phyloP scores from a whole-genome alignment of 768 basidiomycete species.

The Suillus cothurnatus region DNA sequence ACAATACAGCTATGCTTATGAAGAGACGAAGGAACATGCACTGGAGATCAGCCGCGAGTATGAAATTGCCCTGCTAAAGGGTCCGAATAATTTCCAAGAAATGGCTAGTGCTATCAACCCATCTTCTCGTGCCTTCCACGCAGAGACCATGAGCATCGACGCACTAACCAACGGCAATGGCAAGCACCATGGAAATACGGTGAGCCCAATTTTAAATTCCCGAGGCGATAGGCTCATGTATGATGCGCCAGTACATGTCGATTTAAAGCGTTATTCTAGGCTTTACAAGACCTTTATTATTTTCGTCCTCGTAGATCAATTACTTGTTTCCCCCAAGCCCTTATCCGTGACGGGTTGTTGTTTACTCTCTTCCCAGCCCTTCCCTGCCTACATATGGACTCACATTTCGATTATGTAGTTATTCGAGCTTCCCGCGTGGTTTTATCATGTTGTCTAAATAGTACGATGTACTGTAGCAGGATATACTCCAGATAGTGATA shows the following conservation, averaged over 20 bases:
- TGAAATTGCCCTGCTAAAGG: conserved; percentile 42
- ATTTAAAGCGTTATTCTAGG: conserved; percentile 18
- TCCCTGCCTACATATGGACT: conserved; percentile 11
- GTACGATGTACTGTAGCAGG: conserved; percentile 5
- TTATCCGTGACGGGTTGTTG: neutral
- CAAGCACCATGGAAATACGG: conserved; percentile 25
- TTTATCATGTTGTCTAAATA: conserved; percentile 10
- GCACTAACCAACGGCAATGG: conserved; percentile 20
- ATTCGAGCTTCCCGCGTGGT: neutral
- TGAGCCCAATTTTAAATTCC: conserved; percentile 9
- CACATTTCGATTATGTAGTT: conserved; percentile 7
- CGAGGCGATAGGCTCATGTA: neutral
- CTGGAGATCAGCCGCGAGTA: conserved; percentile 58
- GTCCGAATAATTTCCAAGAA: conserved; percentile 40
- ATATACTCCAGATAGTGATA: conserved; percentile 5
- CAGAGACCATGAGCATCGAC: conserved; percentile 17
- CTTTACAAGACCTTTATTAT: conserved; percentile 28
- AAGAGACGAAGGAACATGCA: conserved; percentile 81
- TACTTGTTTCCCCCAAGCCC: neutral
- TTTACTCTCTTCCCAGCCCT: neutral
- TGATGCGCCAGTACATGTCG: conserved; percentile 26
- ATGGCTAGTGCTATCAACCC: conserved; percentile 38
- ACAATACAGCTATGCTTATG: conserved; percentile 88
- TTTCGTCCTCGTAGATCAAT: neutral
- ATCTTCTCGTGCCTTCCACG: conserved; percentile 17